Percentiles rank a stretch among this genome's conserved stretches.
phyloP scores from a whole-genome alignment of 2,329 filamentous ascomycete species.

The Colletotrichum cordylinicola region DNA sequence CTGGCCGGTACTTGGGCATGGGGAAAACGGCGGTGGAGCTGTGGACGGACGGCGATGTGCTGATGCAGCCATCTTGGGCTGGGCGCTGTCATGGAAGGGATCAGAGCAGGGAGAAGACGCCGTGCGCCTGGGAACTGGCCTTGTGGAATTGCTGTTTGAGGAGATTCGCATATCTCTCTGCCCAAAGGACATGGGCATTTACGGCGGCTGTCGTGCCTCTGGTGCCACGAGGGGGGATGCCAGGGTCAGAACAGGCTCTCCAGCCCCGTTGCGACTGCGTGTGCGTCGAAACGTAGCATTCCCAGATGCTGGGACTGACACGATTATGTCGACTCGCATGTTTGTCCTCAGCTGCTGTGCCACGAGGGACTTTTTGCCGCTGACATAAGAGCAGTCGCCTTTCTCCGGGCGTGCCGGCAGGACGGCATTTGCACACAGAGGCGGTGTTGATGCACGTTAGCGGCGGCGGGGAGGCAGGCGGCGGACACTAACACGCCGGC shows the following conservation, averaged over 20 bases:
- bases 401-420: not conserved
- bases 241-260: not conserved
- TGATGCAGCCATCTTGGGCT: not conserved
- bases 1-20: not conserved
- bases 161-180: not conserved
- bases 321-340: not conserved
- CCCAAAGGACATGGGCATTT: not conserved
- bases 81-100: slow-evolving; percentile 15
- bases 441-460: slow-evolving; percentile 10
- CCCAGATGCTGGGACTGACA: not conserved
- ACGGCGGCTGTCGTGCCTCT: not conserved
- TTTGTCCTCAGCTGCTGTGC: not conserved
- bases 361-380: not conserved
- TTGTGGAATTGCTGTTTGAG: not conserved
- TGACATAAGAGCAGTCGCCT: not conserved
- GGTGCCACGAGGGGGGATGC: not conserved
- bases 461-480: not conserved
- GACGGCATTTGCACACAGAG: not conserved
- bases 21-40: not conserved
- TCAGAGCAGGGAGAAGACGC: not conserved
- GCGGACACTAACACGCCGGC: not conserved
- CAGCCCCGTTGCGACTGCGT: slow-evolving; percentile 1
- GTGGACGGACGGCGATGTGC: not conserved
- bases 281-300: not conserved
- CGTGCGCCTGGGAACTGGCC: not conserved